Evolutionary conservation across 192 early-diverging fungal species (phyloP).

Genomic region (Linnemannia schmuckeri): DNA sequence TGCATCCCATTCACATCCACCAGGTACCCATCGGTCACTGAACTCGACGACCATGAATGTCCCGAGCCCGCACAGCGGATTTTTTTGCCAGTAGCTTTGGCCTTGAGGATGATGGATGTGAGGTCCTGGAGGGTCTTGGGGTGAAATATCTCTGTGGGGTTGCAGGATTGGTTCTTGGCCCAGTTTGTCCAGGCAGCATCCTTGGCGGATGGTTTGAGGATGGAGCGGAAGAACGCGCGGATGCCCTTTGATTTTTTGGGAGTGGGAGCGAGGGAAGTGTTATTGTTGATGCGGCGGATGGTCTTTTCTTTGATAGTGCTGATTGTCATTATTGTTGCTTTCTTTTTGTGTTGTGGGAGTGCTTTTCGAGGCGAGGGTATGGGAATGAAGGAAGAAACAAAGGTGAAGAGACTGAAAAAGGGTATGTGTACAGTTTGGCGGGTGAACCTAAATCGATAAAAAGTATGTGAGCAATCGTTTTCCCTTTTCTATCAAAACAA

Average conservation of each 20-base stretch:
- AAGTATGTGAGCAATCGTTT: too few species aligned
- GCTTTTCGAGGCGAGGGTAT: neutral
- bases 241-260: neutral
- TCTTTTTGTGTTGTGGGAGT: neutral
- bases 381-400: neutral
- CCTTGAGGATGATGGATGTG: conserved; percentile 20
- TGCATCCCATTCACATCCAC: conserved; percentile 31
- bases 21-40: conserved; percentile 29
- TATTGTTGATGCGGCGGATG: too few species aligned
- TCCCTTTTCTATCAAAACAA: too few species aligned
- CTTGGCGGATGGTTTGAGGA: neutral
- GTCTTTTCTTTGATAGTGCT: neutral
- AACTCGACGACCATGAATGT: conserved; percentile 38
- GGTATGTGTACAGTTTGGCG: too few species aligned
- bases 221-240: neutral
- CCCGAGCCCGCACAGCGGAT: conserved; percentile 48
- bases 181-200: conserved; percentile 36
- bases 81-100: conserved; percentile 24
- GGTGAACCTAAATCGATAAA: too few species aligned
- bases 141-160: conserved; percentile 37
- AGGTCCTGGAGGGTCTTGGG: conserved; percentile 38
- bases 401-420: too few species aligned
- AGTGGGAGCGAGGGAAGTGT: neutral
- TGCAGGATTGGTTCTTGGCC: conserved; percentile 24
- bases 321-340: neutral